These are phyloP conservation scores for Xerocomellus chrysenteron DNA, from an alignment of 768 basidiomycete species.

Conservation along the genomic window DNA sequence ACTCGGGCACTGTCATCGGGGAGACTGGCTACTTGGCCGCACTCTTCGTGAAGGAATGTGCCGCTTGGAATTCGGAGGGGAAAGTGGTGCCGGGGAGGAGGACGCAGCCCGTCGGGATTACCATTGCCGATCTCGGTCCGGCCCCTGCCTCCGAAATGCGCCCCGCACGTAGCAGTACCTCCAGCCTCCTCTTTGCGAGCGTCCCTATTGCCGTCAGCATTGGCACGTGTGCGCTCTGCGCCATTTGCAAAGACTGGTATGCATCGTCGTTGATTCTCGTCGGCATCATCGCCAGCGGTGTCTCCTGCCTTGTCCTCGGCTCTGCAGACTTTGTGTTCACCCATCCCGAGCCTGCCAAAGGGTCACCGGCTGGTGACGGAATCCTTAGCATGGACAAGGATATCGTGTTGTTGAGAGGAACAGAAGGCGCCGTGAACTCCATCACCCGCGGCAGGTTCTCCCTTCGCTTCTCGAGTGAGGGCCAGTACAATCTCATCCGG, in stretches of 20 bases:
- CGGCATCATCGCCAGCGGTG: slow-evolving; percentile 31
- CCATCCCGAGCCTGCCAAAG: slow-evolving; percentile 24
- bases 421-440: slow-evolving; percentile 28
- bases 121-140: slow-evolving; percentile 9
- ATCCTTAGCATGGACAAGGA: slow-evolving; percentile 20
- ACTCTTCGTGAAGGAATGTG: slow-evolving; percentile 42
- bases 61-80: slow-evolving; percentile 5
- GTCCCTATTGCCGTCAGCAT: slow-evolving; percentile 25
- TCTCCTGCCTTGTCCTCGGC: slow-evolving; percentile 26
- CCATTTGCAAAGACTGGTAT: slow-evolving; percentile 23
- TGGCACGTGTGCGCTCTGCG: slow-evolving; percentile 19
- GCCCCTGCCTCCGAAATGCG: slow-evolving; percentile 7
- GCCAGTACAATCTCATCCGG: slow-evolving; percentile 13
- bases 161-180: background rate
- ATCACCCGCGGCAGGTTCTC: slow-evolving; percentile 29
- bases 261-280: slow-evolving; percentile 28
- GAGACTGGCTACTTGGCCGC: slow-evolving; percentile 51
- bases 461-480: slow-evolving; percentile 19
- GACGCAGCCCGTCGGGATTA: slow-evolving; percentile 4
- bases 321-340: slow-evolving; percentile 23
- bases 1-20: slow-evolving; percentile 51
- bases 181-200: slow-evolving; percentile 8
- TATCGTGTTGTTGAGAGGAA: slow-evolving; percentile 28
- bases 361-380: slow-evolving; percentile 30
- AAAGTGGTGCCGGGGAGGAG: slow-evolving; percentile 8